These are phyloP conservation scores for Vickermania ingenoplastis DNA, from an alignment of 208 protist species.

Conservation along the genomic window DNA sequence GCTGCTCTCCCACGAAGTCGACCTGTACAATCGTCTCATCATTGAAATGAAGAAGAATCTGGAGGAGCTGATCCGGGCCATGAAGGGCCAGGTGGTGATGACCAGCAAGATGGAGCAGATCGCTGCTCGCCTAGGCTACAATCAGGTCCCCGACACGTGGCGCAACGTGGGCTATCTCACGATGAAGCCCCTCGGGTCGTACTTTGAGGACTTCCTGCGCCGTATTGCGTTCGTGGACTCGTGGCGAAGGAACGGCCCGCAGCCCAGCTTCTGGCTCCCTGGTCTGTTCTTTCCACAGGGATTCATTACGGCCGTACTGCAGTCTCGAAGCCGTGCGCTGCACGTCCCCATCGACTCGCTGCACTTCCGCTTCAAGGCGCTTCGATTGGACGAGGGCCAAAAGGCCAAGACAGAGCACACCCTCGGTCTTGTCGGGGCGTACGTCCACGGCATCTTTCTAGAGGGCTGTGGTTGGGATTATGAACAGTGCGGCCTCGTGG, in stretches of 20 bases:
- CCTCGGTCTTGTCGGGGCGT: constrained; percentile 46
- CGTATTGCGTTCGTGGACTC: constrained; percentile 85
- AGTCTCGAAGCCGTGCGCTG: constrained; percentile 76
- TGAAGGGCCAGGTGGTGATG: constrained; percentile 88
- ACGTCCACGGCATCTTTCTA: constrained; percentile 88
- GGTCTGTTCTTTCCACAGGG: constrained; percentile 98
- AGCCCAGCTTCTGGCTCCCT: constrained; percentile 91
- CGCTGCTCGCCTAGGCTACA: constrained; percentile 62
- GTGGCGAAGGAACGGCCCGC: constrained; percentile 86
- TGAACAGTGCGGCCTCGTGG: constrained; percentile 36
- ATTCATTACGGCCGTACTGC: constrained; percentile 85
- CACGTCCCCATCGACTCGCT: constrained; percentile 85
- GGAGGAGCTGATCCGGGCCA: constrained; percentile 54
- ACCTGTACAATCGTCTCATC: constrained; percentile 81
- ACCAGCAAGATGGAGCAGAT: constrained; percentile 61
- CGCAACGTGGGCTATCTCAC: constrained; percentile 85
- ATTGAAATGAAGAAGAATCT: constrained; percentile 38
- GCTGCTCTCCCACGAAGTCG: constrained; percentile 79
- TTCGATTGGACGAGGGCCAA: constrained; percentile 16
- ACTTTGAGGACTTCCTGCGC: constrained; percentile 87
- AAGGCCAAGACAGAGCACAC: not conserved
- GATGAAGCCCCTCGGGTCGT: constrained; percentile 91
- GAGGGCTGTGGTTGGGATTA: constrained; percentile 81
- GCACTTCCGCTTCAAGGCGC: constrained; percentile 51
- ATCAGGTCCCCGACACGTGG: constrained; percentile 90